Base-by-base conservation (phyloP, 2,329 filamentous ascomycete species). In the Trichoderma koningiopsis region DNA sequence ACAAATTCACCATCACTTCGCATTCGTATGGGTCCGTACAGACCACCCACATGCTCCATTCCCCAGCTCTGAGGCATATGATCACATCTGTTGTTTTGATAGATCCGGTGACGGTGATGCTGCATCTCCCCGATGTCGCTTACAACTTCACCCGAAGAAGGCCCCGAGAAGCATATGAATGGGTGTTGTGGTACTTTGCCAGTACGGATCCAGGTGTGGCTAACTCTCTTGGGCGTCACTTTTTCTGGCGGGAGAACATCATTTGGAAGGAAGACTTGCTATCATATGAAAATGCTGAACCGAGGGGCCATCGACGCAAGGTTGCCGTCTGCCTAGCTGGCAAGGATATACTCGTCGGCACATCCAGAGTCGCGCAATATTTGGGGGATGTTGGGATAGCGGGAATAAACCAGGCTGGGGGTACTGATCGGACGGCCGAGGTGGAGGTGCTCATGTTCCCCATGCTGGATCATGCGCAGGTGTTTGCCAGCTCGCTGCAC, bases 181-280 rank as follows among this genome's bases (percentile, higher is more conserved):
- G 87, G 81, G 86, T 90, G 75, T 80, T 93, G 16, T 90, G 87
- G 83, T 93, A 91, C 73, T 92, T 92, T 75, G 91, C 88, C 6
- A 87, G 85, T 56, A 89, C 85, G 66, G 91, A 93, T 72, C 87
- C 88, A 33, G 88, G 88, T 2, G 88, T 91, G 2, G 86, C 90
- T 11, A 85, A 90, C 68, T 88, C 87, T 11, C 80, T 93, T 0
- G 86, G 85, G 0, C 81, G 90, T 3, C 85, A 89, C 73, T 92
- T 93, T 79, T 92, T 91, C 78, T 93, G 91, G 91, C 83, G 83
- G 31, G 85, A 92, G 72, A 92, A 90, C 72, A 87, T 91, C 49
- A 79, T 91, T 8, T 93, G 91, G 90, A 88, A 87, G 72, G 88
- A 92, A 59, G 88, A 91, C 71, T 77, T 92, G 57, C 71, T 84